phyloP scores from a whole-genome alignment of 1,284 basidiomycete species.

The Pseudozyma tsukubaensis region DNA sequence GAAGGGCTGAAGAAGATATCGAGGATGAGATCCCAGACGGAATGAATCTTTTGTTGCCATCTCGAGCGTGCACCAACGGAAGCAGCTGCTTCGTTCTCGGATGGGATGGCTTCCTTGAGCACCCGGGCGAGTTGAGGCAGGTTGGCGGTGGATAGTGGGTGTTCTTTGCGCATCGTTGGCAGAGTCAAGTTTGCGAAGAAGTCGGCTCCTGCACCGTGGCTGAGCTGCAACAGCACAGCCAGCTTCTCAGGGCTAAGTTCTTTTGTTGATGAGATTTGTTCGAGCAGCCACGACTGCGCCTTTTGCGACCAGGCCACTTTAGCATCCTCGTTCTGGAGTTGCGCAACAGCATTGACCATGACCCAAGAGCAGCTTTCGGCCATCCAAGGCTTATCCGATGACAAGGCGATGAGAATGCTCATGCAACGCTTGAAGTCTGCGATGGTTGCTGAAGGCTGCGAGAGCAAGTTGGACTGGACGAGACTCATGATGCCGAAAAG shows the following conservation, averaged over 20 bases:
- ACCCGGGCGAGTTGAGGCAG: conserved; percentile 76
- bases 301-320: conserved; percentile 40
- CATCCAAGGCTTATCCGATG: conserved; percentile 88
- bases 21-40: conserved; percentile 87
- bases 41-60: conserved; percentile 92
- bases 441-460: conserved; percentile 74
- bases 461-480: conserved; percentile 73
- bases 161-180: conserved; percentile 76
- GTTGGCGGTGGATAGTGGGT: conserved; percentile 78
- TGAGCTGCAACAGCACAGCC: conserved; percentile 79
- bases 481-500: conserved; percentile 83
- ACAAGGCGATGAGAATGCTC: conserved; percentile 77
- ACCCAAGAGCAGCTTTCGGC: conserved; percentile 92
- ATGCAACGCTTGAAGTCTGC: conserved; percentile 77
- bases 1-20: conserved; percentile 76
- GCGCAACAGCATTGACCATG: conserved; percentile 41
- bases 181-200: conserved; percentile 41
- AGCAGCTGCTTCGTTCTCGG: conserved; percentile 73
- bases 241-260: conserved; percentile 89
- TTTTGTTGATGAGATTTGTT: conserved; percentile 64
- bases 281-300: conserved; percentile 46
- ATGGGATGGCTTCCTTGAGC: conserved; percentile 72
- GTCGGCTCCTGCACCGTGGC: conserved; percentile 31
- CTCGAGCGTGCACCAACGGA: conserved; percentile 56
- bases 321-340: conserved; percentile 19